These are phyloP conservation scores for Suillus alpinus DNA, from an alignment of 768 basidiomycete genomes.

Conservation along the genomic window DNA sequence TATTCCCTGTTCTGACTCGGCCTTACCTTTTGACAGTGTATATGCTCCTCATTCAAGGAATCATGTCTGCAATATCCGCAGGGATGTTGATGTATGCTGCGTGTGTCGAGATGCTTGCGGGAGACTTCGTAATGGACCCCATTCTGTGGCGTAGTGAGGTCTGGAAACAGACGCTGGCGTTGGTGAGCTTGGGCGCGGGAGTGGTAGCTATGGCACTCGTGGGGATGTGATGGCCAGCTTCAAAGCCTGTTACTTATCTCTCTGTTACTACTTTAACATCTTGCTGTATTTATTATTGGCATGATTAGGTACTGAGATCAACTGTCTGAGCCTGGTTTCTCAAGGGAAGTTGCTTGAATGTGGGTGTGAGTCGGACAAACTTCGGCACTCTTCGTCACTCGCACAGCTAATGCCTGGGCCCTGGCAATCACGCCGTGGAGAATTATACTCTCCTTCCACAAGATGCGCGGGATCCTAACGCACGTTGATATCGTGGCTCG, in stretches of 20 bases:
- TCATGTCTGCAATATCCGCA: conserved; percentile 80
- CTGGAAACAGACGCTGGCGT: conserved; percentile 48
- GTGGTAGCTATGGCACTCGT: conserved; percentile 62
- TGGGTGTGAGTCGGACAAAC: not conserved
- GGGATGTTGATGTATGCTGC: conserved; percentile 84
- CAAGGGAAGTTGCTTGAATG: not conserved
- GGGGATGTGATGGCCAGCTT: conserved; percentile 25
- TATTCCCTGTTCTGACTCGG: conserved; percentile 1
- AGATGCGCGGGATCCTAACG: not conserved
- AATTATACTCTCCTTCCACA: not conserved
- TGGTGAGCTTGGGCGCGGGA: conserved; percentile 60
- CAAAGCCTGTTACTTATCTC: not conserved
- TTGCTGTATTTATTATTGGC: not conserved
- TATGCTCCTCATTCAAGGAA: conserved; percentile 60
- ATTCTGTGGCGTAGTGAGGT: conserved; percentile 40
- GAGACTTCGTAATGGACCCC: conserved; percentile 77
- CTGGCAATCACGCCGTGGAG: not conserved
- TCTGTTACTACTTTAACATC: not conserved
- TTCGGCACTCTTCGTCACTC: not conserved
- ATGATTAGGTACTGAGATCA: not conserved
- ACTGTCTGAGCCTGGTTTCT: not conserved
- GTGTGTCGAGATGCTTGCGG: conserved; percentile 85
- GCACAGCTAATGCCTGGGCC: not conserved
- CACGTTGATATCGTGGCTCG: not conserved
- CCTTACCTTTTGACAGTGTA: conserved; percentile 29